A percentile compares a stretch with the other conserved stretches of the same genome.
Evolutionary conservation across 2,329 filamentous ascomycete species (phyloP).

Genomic region (Beauveria scarabaeidicola): DNA sequence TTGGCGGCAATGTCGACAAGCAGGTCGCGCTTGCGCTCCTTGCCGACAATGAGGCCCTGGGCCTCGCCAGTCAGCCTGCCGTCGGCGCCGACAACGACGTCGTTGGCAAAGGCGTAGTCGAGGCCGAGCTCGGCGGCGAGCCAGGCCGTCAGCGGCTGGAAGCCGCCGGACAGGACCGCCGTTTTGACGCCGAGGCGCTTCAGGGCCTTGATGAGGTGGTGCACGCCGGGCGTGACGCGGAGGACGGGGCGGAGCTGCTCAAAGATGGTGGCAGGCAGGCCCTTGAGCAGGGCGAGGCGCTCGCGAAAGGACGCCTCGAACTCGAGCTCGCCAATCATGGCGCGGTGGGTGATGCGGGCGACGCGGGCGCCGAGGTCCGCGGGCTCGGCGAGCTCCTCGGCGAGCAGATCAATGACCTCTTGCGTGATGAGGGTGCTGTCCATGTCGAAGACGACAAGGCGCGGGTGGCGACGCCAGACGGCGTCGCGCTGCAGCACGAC

Average conservation of each 20-base stretch:
- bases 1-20: slow-evolving; percentile 61
- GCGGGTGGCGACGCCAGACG: slow-evolving; percentile 69
- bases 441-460: slow-evolving; percentile 96
- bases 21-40: slow-evolving; percentile 64
- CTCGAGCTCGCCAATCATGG: slow-evolving; percentile 93
- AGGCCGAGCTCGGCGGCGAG: slow-evolving; percentile 72
- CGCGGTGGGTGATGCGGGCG: slow-evolving; percentile 79
- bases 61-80: slow-evolving; percentile 63
- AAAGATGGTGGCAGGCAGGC: slow-evolving; percentile 71
- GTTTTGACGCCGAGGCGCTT: slow-evolving; percentile 76
- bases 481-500: slow-evolving; percentile 67
- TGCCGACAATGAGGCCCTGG: slow-evolving; percentile 64
- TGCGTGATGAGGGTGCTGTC: slow-evolving; percentile 95
- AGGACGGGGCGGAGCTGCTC: slow-evolving; percentile 66
- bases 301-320: slow-evolving; percentile 78
- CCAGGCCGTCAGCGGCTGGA: slow-evolving; percentile 82
- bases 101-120: slow-evolving; percentile 83
- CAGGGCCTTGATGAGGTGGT: slow-evolving; percentile 63
- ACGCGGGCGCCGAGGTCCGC: slow-evolving; percentile 72
- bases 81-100: slow-evolving; percentile 56
- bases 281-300: slow-evolving; percentile 71
- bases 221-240: slow-evolving; percentile 73
- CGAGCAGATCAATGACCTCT: slow-evolving; percentile 94
- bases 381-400: slow-evolving; percentile 61
- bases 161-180: slow-evolving; percentile 86